Conservation (phyloP, 495 filamentous ascomycete genomes). For the Terfezia boudieri region DNA sequence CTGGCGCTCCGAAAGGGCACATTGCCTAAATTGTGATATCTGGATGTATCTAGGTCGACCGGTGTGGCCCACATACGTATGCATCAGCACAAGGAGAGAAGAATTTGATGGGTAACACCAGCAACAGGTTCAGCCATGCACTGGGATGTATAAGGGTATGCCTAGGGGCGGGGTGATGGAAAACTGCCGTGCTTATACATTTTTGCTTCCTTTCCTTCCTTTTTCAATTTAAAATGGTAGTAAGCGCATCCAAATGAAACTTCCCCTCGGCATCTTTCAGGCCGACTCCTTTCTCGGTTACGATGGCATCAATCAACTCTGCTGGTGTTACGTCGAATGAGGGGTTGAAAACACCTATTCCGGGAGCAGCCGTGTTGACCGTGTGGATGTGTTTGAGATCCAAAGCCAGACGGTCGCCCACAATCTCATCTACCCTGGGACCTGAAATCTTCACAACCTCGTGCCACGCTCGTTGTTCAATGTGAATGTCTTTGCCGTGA, state of each 20-base stretch:
- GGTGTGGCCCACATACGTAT: no score
- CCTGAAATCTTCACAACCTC: slow-evolving; percentile 71
- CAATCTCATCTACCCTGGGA: slow-evolving; percentile 29
- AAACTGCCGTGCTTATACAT: no score
- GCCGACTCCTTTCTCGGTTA: slow-evolving; percentile 76
- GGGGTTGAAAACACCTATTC: slow-evolving; percentile 81
- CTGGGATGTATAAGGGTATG: no score
- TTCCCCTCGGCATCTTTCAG: slow-evolving; percentile 50
- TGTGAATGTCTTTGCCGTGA: slow-evolving; percentile 54
- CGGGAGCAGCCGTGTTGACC: slow-evolving; percentile 58
- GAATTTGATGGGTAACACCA: no score
- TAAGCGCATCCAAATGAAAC: slow-evolving; percentile 45
- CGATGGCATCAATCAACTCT: slow-evolving; percentile 71
- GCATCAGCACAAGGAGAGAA: no score
- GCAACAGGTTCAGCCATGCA: no score
- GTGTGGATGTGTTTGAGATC: slow-evolving; percentile 35
- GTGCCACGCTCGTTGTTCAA: slow-evolving; percentile 58
- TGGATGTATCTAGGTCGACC: no score
- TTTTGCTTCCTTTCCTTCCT: no score
- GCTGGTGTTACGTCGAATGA: slow-evolving; percentile 86
- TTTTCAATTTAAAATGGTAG: slow-evolving; percentile 9
- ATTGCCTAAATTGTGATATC: no score
- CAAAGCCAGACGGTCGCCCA: slow-evolving; percentile 10
- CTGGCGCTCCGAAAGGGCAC: no score
- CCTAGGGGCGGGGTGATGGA: no score